Conservation (phyloP, 1,139 yeast species). For the Geotrichum cucujoidarum region DNA sequence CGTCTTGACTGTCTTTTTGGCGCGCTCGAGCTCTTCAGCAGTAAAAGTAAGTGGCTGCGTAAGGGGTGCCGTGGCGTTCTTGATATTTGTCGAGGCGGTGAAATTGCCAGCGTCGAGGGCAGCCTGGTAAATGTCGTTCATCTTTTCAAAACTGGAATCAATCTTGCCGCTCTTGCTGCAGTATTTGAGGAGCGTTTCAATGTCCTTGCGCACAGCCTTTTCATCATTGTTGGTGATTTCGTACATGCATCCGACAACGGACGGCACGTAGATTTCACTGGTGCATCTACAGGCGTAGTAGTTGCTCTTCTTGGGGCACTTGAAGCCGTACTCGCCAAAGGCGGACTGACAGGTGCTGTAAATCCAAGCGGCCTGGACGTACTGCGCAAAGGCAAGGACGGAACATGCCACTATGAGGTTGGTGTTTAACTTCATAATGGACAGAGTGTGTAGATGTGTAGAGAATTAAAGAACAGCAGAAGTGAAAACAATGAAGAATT, state of each 20-base stretch:
- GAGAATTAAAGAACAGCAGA: too few relatives aligned
- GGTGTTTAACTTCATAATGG: too few relatives aligned
- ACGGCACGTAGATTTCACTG: neutral
- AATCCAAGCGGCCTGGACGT: neutral
- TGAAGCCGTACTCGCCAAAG: neutral
- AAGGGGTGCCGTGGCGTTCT: neutral
- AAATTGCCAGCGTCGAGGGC: neutral
- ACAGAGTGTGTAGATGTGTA: too few relatives aligned
- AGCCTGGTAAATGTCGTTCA: neutral
- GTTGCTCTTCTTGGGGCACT: neutral
- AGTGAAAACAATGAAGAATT: too few relatives aligned
- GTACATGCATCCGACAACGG: neutral
- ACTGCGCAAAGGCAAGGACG: too few relatives aligned
- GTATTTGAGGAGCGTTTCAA: neutral
- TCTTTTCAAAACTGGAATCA: neutral
- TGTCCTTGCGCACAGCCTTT: neutral
- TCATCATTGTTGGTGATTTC: slow-evolving; percentile 1
- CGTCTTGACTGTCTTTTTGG: slow-evolving; percentile 1
- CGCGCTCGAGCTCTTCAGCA: neutral
- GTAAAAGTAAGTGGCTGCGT: neutral
- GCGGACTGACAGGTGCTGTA: neutral
- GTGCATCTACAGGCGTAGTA: neutral
- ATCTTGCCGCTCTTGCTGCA: neutral
- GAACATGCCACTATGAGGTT: too few relatives aligned
- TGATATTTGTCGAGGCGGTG: neutral